phyloP scores from a whole-genome alignment of 2,329 filamentous ascomycete genomes.

The Lomentospora prolificans region DNA sequence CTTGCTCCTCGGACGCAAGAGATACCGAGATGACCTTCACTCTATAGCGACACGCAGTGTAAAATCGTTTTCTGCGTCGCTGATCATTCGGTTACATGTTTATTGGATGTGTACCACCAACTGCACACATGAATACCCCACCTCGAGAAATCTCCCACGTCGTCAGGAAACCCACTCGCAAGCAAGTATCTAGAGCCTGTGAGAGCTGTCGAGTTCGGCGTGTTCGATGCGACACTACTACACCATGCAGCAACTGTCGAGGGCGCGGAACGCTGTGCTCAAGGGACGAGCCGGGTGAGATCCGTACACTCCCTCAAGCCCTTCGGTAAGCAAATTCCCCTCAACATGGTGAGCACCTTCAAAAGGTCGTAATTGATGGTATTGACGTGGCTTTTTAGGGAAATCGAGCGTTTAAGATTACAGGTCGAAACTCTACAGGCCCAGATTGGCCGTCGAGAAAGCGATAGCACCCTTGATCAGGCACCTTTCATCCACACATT shows the following conservation, averaged over 20 bases:
- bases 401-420: neutral
- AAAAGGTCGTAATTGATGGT: neutral
- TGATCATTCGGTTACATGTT: no score
- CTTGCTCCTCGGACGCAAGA: no score
- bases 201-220: slow-evolving; percentile 27
- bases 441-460: neutral
- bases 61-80: no score
- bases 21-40: no score
- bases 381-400: neutral
- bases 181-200: slow-evolving; percentile 22
- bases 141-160: neutral
- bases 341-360: no score
- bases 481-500: neutral
- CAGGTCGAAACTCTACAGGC: neutral
- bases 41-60: no score
- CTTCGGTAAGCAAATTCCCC: slow-evolving; percentile 11
- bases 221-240: slow-evolving; percentile 26
- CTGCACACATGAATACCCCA: no score
- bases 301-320: slow-evolving; percentile 16
- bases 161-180: slow-evolving; percentile 10
- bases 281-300: slow-evolving; percentile 19
- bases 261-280: slow-evolving; percentile 22
- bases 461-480: no score
- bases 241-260: slow-evolving; percentile 26
- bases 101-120: no score